Evolutionary conservation across 1,139 yeast species (phyloP).

Genomic region (Sugiyamaella xylanicola): DNA sequence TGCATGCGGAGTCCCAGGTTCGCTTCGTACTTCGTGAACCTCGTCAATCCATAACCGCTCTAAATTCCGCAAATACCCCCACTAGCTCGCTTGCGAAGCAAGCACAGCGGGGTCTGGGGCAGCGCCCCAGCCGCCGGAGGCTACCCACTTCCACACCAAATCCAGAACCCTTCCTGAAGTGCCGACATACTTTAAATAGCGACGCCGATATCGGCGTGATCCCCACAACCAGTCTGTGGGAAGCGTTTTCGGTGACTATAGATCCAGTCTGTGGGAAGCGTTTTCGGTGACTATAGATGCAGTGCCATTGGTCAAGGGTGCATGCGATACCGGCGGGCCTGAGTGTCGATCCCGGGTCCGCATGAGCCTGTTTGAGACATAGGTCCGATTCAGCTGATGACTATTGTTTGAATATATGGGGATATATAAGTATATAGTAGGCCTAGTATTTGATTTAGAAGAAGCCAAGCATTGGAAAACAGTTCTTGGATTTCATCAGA

Average conservation of each 20-base stretch:
- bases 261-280: neutral
- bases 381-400: neutral
- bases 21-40: neutral
- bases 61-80: neutral
- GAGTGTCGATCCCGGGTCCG: neutral
- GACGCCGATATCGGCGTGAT: neutral
- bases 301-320: neutral
- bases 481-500: neutral
- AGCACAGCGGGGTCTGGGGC: constrained; percentile 4
- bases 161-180: too few relatives aligned
- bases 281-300: neutral
- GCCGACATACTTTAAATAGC: too few relatives aligned
- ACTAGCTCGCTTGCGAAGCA: neutral
- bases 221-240: neutral
- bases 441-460: neutral
- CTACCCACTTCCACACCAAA: neutral
- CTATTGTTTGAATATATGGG: neutral
- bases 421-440: neutral
- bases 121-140: constrained; percentile 10
- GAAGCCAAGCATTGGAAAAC: neutral
- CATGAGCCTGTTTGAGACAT: neutral
- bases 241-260: neutral
- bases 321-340: neutral
- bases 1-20: too few relatives aligned
- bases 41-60: neutral